Evolutionary conservation across 768 basidiomycete species (phyloP), one percentile per base, ranked within the genome.

Genomic region (Lactarius psammicola): DNA sequence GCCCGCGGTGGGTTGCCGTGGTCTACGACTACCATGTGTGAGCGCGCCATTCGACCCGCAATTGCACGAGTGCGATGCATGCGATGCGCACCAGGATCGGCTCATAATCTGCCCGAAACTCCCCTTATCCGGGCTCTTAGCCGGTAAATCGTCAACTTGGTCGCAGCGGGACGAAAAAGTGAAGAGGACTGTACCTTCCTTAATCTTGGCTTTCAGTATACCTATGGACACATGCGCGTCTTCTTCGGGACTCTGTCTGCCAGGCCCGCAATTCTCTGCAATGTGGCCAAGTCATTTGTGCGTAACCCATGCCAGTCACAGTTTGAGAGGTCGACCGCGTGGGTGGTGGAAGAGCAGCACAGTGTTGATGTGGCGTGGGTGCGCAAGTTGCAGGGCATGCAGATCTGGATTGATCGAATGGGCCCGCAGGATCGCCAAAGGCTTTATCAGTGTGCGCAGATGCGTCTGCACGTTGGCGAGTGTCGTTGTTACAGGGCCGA

Each of bases 371-470:
- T 93, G 94, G 58, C 84, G 79, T 0, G 94, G 87, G 72, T 97
- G 94, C 69, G 86, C 85, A 44, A 95, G 82, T 69, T 91, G 92
- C 66, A 99, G 84, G 0, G 93, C 92, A 70, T 85, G 85, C 38
- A 98, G 83, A 73, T 98, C 96, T 15, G 91, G 94, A 78, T 98
- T 95, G 58, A 98, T 86, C 7, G 95, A 98, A 75, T 99, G 96
- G 0, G 95, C 96, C 17, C 98, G 79, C 26, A 98, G 87, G 71
- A 97, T 89, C 18, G 90, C 86, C 0, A 85, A 88, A 0, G 78
- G 85, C 65, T 77, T 80, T 0, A 92, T 83, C 28, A 92, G 75
- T 7, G 80, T 76, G 58, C 92, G 77, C 31, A 96, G 74, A 59
- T 87, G 82, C 0, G 79, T 71, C 76, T 98, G 95, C 8, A 96